Conservation (phyloP, 192 early-diverging fungal genomes). For the Physocladia obscura region DNA sequence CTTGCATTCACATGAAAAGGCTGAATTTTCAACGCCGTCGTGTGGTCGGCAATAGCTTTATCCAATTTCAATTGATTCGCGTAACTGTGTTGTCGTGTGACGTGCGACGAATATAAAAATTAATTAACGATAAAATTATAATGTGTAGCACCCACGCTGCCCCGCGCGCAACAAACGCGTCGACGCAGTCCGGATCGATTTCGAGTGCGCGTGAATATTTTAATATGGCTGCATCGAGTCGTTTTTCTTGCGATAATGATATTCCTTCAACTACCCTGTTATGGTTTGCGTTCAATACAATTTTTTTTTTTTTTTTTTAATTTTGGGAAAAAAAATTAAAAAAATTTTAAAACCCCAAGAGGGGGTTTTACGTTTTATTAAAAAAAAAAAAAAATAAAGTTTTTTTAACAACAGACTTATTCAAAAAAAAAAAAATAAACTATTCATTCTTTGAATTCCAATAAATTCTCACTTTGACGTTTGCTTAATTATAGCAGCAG, state of each 20-base stretch:
- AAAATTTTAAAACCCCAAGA: too few species aligned
- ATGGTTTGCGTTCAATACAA: too few species aligned
- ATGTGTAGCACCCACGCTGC: slow-evolving; percentile 33
- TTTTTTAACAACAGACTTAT: too few species aligned
- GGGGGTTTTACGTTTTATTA: too few species aligned
- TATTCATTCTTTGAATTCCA: too few species aligned
- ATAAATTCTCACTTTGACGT: too few species aligned
- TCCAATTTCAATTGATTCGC: slow-evolving; percentile 27
- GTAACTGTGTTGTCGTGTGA: slow-evolving; percentile 7
- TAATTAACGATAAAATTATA: background rate
- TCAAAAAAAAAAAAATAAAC: too few species aligned
- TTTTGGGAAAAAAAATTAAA: too few species aligned
- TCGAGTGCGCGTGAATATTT: slow-evolving; percentile 32
- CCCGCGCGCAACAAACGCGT: slow-evolving; percentile 36
- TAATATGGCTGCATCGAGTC: slow-evolving; percentile 18
- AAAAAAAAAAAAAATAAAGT: too few species aligned
- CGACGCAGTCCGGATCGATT: slow-evolving; percentile 33
- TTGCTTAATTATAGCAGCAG: too few species aligned
- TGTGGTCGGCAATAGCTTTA: slow-evolving; percentile 21
- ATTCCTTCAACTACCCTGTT: slow-evolving; percentile 34
- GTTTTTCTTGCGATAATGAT: slow-evolving; percentile 16
- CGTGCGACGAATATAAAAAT: background rate
- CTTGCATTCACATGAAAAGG: slow-evolving; percentile 21
- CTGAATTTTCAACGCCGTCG: background rate
- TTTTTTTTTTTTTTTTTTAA: too few species aligned